Base-by-base conservation (phyloP, 2,329 filamentous ascomycete genomes). In the Thielaviopsis euricoi region DNA sequence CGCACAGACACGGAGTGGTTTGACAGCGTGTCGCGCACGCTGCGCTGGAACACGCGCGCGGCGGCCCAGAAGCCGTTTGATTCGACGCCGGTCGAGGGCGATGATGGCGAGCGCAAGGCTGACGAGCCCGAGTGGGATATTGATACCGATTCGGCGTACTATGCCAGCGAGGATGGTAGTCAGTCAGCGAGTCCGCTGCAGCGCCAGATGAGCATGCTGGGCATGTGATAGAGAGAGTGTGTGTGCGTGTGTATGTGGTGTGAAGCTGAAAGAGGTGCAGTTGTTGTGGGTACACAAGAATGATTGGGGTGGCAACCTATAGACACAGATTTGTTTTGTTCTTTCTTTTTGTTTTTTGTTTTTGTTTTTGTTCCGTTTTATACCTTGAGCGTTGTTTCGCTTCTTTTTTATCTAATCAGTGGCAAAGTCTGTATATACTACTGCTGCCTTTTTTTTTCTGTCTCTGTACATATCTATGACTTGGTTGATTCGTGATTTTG, bases 1-100 rank as follows among this genome's bases (percentile, higher is more conserved):
- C 86, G 89, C 62, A 88, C 86, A 62, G 85, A 85, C 61, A 87
- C 85, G 0, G 93, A 98, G 70, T 98, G 93, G 93, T 96, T 98
- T 67, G 87, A 96, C 70, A 94, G 88, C 66, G 89, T 98, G 53
- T 89, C 87, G 56, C 82, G 91, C 61, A 95, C 91, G 3, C 76
- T 98, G 60, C 80, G 90, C 62, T 98, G 93, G 93, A 98, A 98
- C 71, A 91, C 87, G 25, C 80, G 93, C 52, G 90, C 89, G 4
- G 90, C 91, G 5, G 85, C 85, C 57, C 93, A 98, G 71, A 97
- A 96, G 70, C 87, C 82, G 2, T 98, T 94, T 76, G 84, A 86
- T 58, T 70, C 75, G n/a, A 64, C 64, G 23, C 62, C 63, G 50
- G 65, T 74, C 68, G 67, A 71, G 13, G 68, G 84, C 74, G 79